Percentiles rank a stretch among this genome's conserved stretches.
Evolutionary conservation across 176 grass and related monocot genomes (phyloP).

Genomic region (Elaeis guineensis): DNA sequence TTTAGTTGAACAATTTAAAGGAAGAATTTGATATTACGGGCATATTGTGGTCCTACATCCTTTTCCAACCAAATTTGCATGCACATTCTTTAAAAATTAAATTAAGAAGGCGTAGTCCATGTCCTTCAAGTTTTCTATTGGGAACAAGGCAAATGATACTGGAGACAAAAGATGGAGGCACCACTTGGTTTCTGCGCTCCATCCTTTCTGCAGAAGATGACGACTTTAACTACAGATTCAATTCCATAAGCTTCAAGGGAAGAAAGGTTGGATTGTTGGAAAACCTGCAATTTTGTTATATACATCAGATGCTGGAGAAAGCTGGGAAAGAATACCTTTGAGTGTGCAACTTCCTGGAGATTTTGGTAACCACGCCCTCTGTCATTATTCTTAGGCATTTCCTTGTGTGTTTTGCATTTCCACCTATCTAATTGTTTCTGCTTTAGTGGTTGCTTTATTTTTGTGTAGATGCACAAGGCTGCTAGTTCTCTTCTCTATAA

Average conservation of each 20-base stretch:
- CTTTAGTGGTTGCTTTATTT: too few relatives aligned
- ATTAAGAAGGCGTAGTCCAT: neutral
- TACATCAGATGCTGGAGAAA: conserved; percentile 73
- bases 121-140: conserved; percentile 64
- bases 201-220: conserved; percentile 91
- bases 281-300: conserved; percentile 87
- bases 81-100: too few relatives aligned
- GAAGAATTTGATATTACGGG: too few relatives aligned
- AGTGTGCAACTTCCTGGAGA: conserved; percentile 88
- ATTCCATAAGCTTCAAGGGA: conserved; percentile 86
- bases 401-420: neutral
- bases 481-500: too few relatives aligned
- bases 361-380: conserved; percentile 41
- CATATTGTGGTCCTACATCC: too few relatives aligned
- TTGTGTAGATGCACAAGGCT: too few relatives aligned
- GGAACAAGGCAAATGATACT: conserved; percentile 83
- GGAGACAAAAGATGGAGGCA: conserved; percentile 85
- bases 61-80: too few relatives aligned
- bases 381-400: neutral
- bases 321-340: conserved; percentile 94
- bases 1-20: too few relatives aligned
- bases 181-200: conserved; percentile 65
- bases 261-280: conserved; percentile 93
- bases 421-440: too few relatives aligned
- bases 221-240: conserved; percentile 98